These are phyloP conservation scores for Alternaria sp. DNA, from an alignment of 2,329 filamentous ascomycete species.

Conservation along the genomic window DNA sequence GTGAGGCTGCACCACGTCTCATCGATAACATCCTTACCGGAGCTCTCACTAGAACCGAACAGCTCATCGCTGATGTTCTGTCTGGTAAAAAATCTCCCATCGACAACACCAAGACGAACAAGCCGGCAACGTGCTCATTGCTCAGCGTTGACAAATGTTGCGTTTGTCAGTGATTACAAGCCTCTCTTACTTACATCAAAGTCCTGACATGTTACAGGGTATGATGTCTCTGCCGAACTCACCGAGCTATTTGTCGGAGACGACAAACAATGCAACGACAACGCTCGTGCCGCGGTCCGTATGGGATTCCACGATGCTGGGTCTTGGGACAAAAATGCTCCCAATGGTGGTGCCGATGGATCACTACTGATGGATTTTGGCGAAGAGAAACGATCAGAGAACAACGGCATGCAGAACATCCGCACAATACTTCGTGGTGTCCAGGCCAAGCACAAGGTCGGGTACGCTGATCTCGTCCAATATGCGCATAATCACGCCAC, in stretches of 20 bases:
- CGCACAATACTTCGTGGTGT: conserved; percentile 52
- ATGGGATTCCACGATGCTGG: conserved; percentile 50
- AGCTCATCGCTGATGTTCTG: conserved; percentile 44
- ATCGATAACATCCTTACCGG: conserved; percentile 40
- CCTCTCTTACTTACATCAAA: not conserved
- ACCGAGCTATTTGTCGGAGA: conserved; percentile 34
- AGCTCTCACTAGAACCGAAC: conserved; percentile 23
- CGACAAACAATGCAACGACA: conserved; percentile 45
- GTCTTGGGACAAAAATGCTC: conserved; percentile 48
- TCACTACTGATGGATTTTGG: conserved; percentile 52
- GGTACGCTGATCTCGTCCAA: conserved; percentile 64
- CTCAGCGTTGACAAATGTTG: conserved; percentile 39
- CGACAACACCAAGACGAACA: conserved; percentile 31
- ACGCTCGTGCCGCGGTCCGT: conserved; percentile 48
- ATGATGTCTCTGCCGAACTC: conserved; percentile 44
- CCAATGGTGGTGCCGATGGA: conserved; percentile 53
- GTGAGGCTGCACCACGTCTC: conserved; percentile 30
- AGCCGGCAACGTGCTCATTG: conserved; percentile 34
- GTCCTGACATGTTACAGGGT: conserved; percentile 33
- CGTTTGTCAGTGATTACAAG: conserved; percentile 32
- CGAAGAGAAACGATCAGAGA: conserved; percentile 50
- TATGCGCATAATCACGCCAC: conserved; percentile 59
- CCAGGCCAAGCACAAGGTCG: conserved; percentile 55
- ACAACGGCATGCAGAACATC: conserved; percentile 59
- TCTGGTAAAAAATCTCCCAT: conserved; percentile 39